Conservation (phyloP, 495 filamentous ascomycete genomes). For the Penicillium manginii region DNA sequence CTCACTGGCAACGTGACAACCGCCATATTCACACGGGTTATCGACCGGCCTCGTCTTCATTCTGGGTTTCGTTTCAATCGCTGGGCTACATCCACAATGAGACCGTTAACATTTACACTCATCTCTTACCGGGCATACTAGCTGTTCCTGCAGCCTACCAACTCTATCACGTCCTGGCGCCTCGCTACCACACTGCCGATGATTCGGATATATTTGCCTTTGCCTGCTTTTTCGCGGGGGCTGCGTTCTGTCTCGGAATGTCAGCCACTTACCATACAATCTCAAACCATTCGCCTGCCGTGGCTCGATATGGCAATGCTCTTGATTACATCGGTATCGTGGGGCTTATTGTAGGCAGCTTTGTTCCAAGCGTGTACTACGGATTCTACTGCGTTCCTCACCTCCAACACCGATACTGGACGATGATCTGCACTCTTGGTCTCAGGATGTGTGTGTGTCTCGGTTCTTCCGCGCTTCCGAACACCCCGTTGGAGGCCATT, state of each 20-base stretch:
- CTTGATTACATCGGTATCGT: constrained; percentile 94
- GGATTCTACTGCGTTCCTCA: constrained; percentile 71
- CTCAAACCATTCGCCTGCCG: constrained; percentile 64
- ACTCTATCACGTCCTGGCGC: constrained; percentile 55
- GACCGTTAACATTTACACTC: constrained; percentile 91
- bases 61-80: constrained; percentile 63
- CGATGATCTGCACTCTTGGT: constrained; percentile 78
- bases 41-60: constrained; percentile 68
- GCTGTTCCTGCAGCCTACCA: constrained; percentile 41
- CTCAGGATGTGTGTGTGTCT: constrained; percentile 73
- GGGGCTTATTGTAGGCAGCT: constrained; percentile 83
- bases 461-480: constrained; percentile 77
- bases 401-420: constrained; percentile 71
- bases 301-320: constrained; percentile 66
- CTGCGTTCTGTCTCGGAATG: constrained; percentile 79
- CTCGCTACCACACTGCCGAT: constrained; percentile 69
- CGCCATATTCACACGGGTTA: constrained; percentile 75
- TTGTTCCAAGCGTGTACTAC: constrained; percentile 84
- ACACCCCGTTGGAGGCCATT: constrained; percentile 82
- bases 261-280: constrained; percentile 79
- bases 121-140: constrained; percentile 63
- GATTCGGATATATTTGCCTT: constrained; percentile 71
- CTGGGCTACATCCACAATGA: constrained; percentile 87
- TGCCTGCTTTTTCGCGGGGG: constrained; percentile 77
- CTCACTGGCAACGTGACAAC: constrained; percentile 76